A percentile compares a stretch with the other conserved stretches of the same genome.
Evolutionary conservation across 306 rosid genomes (phyloP).

Genomic region (Citrullus mucosospermus): DNA sequence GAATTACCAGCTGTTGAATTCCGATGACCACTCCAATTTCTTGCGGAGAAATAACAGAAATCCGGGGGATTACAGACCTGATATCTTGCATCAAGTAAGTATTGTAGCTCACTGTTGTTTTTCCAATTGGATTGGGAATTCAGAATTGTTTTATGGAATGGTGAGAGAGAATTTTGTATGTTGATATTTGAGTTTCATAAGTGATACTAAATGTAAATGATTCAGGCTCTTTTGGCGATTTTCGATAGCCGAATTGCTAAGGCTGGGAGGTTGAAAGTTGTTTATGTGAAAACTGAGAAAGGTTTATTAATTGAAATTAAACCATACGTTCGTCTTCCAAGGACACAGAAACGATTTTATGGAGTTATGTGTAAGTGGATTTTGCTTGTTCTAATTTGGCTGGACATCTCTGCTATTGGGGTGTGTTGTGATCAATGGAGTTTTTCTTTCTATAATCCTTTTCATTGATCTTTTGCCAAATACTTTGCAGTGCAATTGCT

Average conservation of each 20-base stretch:
- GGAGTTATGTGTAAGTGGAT: conserved; percentile 74
- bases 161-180: not conserved
- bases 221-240: conserved; percentile 65
- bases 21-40: conserved; percentile 67
- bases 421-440: not conserved
- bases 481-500: conserved; percentile 60
- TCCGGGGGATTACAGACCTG: conserved; percentile 78
- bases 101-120: not conserved
- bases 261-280: conserved; percentile 64
- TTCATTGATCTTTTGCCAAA: not conserved
- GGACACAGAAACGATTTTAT: conserved; percentile 75
- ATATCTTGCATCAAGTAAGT: conserved; percentile 73
- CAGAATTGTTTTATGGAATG: not conserved
- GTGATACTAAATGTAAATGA: not conserved
- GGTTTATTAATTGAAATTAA: conserved; percentile 76
- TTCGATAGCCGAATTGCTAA: conserved; percentile 76
- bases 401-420: not conserved
- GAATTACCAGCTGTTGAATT: conserved; percentile 67
- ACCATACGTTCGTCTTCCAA: conserved; percentile 65
- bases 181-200: not conserved
- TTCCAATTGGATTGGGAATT: not conserved
- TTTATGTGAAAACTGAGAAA: conserved; percentile 70
- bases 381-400: not conserved
- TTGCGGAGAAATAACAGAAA: conserved; percentile 45
- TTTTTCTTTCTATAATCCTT: not conserved